These are phyloP conservation scores for Naegleria lovaniensis DNA, from an alignment of 208 protist genomes.

Conservation along the genomic window DNA sequence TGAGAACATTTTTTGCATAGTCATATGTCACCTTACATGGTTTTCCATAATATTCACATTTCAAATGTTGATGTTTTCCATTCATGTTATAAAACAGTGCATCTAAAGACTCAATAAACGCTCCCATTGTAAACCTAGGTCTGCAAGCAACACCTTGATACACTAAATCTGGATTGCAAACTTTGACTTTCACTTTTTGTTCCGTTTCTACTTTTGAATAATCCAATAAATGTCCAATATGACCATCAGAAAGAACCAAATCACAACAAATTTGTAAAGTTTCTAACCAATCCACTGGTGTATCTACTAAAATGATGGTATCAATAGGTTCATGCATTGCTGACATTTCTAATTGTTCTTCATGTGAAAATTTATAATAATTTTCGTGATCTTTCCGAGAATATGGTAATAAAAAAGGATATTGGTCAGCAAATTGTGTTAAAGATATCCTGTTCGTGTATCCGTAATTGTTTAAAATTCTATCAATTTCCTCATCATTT, in stretches of 20 bases:
- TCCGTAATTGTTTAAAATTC: not conserved
- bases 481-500: not conserved
- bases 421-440: not conserved
- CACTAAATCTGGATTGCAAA: not conserved
- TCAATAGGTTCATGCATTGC: not conserved
- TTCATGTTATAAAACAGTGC: not conserved
- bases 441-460: not conserved
- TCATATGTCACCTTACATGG: not conserved
- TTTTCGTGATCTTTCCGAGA: not conserved
- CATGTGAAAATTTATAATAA: not conserved
- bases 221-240: not conserved
- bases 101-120: not conserved
- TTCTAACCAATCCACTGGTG: not conserved
- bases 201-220: not conserved
- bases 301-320: not conserved
- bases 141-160: not conserved
- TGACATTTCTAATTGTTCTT: not conserved
- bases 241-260: not conserved
- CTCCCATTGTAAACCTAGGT: not conserved
- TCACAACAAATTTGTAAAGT: not conserved
- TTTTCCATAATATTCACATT: conserved; percentile 5
- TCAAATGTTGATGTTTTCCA: not conserved
- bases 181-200: not conserved
- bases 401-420: not conserved
- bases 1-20: conserved; percentile 7